A percentile compares a stretch with the other conserved stretches of the same genome.
These are phyloP conservation scores for Calophaca sinica DNA, from an alignment of 306 rosid species.

Conservation along the genomic window DNA sequence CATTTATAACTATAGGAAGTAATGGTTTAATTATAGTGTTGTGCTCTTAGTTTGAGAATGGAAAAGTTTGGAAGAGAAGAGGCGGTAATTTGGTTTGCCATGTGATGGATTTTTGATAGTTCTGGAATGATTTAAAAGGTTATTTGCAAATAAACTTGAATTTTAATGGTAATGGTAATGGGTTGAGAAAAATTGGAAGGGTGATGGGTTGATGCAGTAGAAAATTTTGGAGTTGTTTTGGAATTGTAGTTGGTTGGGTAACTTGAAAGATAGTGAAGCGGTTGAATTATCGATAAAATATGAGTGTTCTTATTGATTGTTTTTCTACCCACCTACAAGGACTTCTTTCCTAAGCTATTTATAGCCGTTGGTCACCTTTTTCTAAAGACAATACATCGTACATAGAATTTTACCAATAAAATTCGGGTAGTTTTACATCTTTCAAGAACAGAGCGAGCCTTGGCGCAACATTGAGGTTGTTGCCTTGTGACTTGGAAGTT, in stretches of 20 bases:
- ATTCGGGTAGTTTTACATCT: no score
- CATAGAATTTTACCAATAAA: no score
- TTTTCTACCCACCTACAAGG: neutral
- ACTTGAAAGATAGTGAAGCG: no score
- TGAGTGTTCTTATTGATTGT: neutral
- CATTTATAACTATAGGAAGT: slow-evolving; percentile 18
- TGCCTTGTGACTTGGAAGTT: no score
- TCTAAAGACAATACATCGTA: no score
- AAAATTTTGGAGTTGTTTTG: neutral
- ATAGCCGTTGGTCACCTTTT: no score
- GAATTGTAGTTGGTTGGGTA: no score
- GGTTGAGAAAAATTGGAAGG: slow-evolving; percentile 2
- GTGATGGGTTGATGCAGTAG: neutral
- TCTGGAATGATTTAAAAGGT: slow-evolving; percentile 8
- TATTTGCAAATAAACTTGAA: neutral
- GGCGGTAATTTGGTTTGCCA: neutral
- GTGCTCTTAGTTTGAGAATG: neutral
- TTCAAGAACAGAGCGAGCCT: no score
- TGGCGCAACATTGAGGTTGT: no score
- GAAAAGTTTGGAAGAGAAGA: neutral
- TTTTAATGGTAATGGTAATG: neutral
- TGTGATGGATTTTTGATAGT: neutral
- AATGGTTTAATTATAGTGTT: slow-evolving; percentile 12
- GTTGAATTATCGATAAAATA: no score
- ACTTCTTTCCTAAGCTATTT: neutral